Conservation (phyloP, 1,284 basidiomycete species). For the Marasmius sp. region DNA sequence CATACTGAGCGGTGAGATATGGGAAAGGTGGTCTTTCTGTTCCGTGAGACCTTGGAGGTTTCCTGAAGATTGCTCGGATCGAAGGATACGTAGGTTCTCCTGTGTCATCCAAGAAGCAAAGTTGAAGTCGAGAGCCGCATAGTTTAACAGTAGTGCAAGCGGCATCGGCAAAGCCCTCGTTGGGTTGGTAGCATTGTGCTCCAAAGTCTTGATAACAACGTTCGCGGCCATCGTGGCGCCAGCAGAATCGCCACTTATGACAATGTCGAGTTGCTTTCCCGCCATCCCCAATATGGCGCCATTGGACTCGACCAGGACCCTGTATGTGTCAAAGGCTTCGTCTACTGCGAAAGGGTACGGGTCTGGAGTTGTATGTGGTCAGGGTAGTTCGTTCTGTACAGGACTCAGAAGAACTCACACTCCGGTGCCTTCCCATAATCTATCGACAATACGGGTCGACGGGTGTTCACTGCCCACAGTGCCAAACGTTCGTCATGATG, state of each 20-base stretch:
- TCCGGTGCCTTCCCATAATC: slow-evolving; percentile 98
- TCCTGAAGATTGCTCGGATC: slow-evolving; percentile 80
- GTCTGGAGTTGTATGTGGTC: slow-evolving; percentile 46
- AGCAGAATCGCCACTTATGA: slow-evolving; percentile 89
- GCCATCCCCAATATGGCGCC: slow-evolving; percentile 86
- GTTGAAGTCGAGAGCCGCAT: slow-evolving; percentile 90
- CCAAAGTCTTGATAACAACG: slow-evolving; percentile 82
- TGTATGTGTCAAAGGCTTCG: slow-evolving; percentile 91
- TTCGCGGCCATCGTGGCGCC: slow-evolving; percentile 85
- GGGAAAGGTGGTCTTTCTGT: slow-evolving; percentile 87
- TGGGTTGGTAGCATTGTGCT: slow-evolving; percentile 50
- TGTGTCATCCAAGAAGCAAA: slow-evolving; percentile 98
- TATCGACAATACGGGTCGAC: slow-evolving; percentile 81
- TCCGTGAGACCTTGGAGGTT: slow-evolving; percentile 65
- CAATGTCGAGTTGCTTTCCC: slow-evolving; percentile 70
- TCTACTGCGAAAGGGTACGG: slow-evolving; percentile 95
- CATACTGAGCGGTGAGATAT: slow-evolving; percentile 85
- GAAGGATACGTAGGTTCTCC: slow-evolving; percentile 79
- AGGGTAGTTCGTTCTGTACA: neutral
- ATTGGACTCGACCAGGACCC: slow-evolving; percentile 76
- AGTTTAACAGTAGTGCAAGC: slow-evolving; percentile 80
- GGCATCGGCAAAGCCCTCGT: slow-evolving; percentile 53
- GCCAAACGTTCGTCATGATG: slow-evolving; percentile 95
- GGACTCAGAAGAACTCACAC: slow-evolving; percentile 52
- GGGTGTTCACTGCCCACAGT: slow-evolving; percentile 80